Evolutionary conservation across 2,329 filamentous ascomycete genomes (phyloP).

Genomic region (Cadophora sp.): DNA sequence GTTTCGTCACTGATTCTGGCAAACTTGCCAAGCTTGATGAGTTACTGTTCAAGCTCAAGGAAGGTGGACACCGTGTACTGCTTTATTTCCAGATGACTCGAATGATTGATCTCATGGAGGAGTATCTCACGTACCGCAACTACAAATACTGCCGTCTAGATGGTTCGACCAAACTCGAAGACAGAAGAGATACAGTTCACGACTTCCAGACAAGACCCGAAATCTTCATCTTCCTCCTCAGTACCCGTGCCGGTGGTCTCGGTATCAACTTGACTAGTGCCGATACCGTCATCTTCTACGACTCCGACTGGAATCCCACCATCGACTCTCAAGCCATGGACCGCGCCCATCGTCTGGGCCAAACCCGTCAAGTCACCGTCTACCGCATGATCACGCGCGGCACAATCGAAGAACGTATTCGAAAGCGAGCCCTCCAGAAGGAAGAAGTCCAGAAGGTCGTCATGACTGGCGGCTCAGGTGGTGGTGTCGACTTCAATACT

Average conservation of each 20-base stretch:
- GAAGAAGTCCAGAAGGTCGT: constrained; percentile 98
- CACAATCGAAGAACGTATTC: constrained; percentile 97
- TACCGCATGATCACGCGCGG: constrained; percentile 96
- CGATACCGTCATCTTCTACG: constrained; percentile 99
- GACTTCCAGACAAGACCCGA: constrained; percentile 95
- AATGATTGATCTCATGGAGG: constrained; percentile 99
- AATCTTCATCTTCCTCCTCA: constrained; percentile 96
- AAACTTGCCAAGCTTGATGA: constrained; percentile 93
- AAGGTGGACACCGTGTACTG: constrained; percentile 88
- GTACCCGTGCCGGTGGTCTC: constrained; percentile 94
- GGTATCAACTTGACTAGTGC: constrained; percentile 97
- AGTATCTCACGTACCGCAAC: constrained; percentile 97
- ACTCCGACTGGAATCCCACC: constrained; percentile 98
- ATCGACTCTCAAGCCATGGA: constrained; percentile 99
- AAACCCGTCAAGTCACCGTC: constrained; percentile 94
- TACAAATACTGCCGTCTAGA: constrained; percentile 98
- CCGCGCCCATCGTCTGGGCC: constrained; percentile 94
- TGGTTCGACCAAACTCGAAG: constrained; percentile 95
- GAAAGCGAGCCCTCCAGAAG: constrained; percentile 95
- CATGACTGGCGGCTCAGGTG: constrained; percentile 83
- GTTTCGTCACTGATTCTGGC: constrained; percentile 96
- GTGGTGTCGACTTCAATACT: constrained; percentile 95
- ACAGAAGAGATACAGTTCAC: constrained; percentile 92
- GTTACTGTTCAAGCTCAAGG: constrained; percentile 87
- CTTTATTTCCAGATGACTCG: constrained; percentile 99